A percentile compares a stretch with the other conserved stretches of the same genome.
Conservation (phyloP, 805 yeast genomes). For the Maudiozyma bulderi region DNA sequence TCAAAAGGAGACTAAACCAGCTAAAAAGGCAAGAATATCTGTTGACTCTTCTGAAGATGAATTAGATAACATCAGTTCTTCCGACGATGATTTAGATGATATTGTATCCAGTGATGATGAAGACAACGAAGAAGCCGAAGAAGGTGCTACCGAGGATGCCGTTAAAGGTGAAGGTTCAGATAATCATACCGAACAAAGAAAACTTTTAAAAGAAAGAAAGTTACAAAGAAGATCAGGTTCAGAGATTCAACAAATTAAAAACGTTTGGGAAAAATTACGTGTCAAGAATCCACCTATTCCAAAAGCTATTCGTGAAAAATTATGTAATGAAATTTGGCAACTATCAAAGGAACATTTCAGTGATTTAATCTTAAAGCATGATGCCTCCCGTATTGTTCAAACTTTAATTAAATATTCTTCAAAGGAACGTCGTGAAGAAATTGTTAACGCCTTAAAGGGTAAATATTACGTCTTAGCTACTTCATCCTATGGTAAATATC, state of each 20-base stretch:
- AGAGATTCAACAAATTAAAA: slow-evolving; percentile 76
- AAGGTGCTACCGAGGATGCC: slow-evolving; percentile 20
- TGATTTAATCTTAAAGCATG: slow-evolving; percentile 89
- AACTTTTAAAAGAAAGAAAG: slow-evolving; percentile 71
- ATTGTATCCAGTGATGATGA: slow-evolving; percentile 28
- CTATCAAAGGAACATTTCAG: slow-evolving; percentile 64
- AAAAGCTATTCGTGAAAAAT: slow-evolving; percentile 61
- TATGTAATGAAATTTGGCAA: slow-evolving; percentile 79
- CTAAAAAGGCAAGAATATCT: slow-evolving; percentile 27
- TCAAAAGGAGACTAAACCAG: slow-evolving; percentile 6
- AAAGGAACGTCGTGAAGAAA: slow-evolving; percentile 64
- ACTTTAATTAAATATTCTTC: slow-evolving; percentile 80
- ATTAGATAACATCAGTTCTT: slow-evolving; percentile 19
- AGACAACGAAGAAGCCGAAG: slow-evolving; percentile 20
- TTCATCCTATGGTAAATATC: slow-evolving; percentile 86
- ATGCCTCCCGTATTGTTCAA: slow-evolving; percentile 92
- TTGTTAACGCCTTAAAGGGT: slow-evolving; percentile 63
- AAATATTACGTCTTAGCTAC: slow-evolving; percentile 76
- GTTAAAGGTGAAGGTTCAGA: slow-evolving; percentile 29
- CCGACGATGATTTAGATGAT: slow-evolving; percentile 22
- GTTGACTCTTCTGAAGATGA: slow-evolving; percentile 28
- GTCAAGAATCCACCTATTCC: slow-evolving; percentile 77
- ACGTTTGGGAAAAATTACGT: slow-evolving; percentile 84
- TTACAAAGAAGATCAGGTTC: slow-evolving; percentile 78
- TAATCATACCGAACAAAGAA: slow-evolving; percentile 73